Conservation (phyloP, 148 eudicot genomes). For the Rhododendron ovatum region DNA sequence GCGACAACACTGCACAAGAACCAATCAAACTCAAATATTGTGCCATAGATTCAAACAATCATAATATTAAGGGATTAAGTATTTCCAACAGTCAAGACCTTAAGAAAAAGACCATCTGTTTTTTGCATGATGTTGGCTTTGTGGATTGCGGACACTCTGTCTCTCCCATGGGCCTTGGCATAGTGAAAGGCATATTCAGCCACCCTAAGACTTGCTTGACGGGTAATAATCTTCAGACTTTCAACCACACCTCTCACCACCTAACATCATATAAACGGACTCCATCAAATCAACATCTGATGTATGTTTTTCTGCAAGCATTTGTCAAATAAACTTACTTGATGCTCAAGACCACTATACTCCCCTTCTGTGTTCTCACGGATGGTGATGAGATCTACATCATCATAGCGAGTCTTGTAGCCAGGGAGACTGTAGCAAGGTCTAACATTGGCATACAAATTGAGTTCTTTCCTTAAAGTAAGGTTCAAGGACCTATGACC, state of each 20-base stretch:
- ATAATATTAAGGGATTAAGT: not conserved
- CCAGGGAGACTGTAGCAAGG: slow-evolving; percentile 99
- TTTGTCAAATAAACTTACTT: slow-evolving; percentile 40
- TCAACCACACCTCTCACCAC: slow-evolving; percentile 99
- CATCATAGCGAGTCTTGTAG: slow-evolving; percentile 91
- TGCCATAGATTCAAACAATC: not conserved
- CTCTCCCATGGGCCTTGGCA: slow-evolving; percentile 86
- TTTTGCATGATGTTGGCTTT: slow-evolving; percentile 99
- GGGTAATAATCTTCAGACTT: slow-evolving; percentile 95
- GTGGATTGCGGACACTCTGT: slow-evolving; percentile 93
- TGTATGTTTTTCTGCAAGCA: not conserved
- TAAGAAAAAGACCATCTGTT: slow-evolving; percentile 93
- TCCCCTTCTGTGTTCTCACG: slow-evolving; percentile 99
- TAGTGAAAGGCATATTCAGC: slow-evolving; percentile 97
- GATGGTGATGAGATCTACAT: slow-evolving; percentile 86
- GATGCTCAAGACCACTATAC: slow-evolving; percentile 99
- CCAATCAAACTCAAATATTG: slow-evolving; percentile 11
- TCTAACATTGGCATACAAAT: slow-evolving; percentile 93
- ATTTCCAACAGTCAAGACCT: slow-evolving; percentile 41
- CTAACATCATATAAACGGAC: slow-evolving; percentile 26
- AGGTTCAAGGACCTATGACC: slow-evolving; percentile 98
- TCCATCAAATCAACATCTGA: not conserved
- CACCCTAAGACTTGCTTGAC: slow-evolving; percentile 94
- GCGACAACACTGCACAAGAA: slow-evolving; percentile 78
- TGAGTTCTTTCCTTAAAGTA: slow-evolving; percentile 91